These are phyloP conservation scores for Xylaria sp. DNA, from an alignment of 2,329 filamentous ascomycete species.

Conservation along the genomic window DNA sequence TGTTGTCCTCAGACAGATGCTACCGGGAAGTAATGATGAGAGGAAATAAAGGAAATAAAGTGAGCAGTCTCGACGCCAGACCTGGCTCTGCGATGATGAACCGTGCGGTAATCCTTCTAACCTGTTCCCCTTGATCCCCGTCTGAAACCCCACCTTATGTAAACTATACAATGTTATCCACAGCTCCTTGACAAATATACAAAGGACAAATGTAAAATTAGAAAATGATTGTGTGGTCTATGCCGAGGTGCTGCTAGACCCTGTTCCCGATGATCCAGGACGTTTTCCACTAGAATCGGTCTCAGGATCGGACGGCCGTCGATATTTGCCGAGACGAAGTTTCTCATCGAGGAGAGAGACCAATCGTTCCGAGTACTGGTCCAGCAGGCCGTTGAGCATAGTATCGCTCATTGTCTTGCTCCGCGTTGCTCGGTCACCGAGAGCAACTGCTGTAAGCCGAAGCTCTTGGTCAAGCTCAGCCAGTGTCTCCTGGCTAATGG, in stretches of 20 bases:
- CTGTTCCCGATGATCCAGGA: conserved; percentile 30
- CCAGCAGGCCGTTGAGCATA: conserved; percentile 67
- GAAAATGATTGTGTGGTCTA: conserved; percentile 32
- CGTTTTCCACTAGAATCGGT: conserved; percentile 25
- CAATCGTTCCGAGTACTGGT: conserved; percentile 76
- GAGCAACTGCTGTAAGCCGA: conserved; percentile 64
- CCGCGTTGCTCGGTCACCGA: conserved; percentile 62
- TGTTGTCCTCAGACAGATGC: conserved; percentile 20
- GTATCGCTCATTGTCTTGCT: conserved; percentile 62
- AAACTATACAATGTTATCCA: conserved; percentile 18
- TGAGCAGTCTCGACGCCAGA: conserved; percentile 7
- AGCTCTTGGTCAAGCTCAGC: conserved; percentile 69
- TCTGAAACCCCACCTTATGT: conserved; percentile 1
- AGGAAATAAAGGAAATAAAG: neutral
- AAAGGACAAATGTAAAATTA: conserved; percentile 31
- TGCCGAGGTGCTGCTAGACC: conserved; percentile 31
- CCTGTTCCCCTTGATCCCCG: conserved; percentile 3
- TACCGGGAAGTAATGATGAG: neutral
- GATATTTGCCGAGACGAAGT: conserved; percentile 52
- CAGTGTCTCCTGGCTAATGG: conserved; percentile 62
- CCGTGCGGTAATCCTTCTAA: conserved; percentile 4
- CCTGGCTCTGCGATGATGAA: neutral
- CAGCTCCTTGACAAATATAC: conserved; percentile 23
- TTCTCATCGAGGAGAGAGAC: conserved; percentile 76
- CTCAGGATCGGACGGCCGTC: conserved; percentile 24